A percentile compares a stretch with the other conserved stretches of the same genome.
Conservation (phyloP, 345 rosid species). For the Populus deltoides region DNA sequence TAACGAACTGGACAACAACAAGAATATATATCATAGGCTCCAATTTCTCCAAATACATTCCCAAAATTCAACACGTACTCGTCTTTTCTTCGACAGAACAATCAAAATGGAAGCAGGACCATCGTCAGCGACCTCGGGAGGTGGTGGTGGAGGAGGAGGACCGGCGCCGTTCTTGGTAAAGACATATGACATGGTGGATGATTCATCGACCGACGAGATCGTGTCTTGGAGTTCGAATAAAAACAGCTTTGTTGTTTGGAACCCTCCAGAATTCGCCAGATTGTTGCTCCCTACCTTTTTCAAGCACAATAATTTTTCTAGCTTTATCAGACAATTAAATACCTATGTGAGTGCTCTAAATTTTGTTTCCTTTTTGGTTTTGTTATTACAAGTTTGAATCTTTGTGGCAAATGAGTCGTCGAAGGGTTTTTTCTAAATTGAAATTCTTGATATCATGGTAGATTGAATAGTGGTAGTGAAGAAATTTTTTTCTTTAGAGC, state of each 20-base stretch:
- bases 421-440: background rate
- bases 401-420: background rate
- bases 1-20: background rate
- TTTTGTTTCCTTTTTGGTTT: background rate
- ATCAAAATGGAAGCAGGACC: constrained; percentile 19
- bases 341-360: constrained; percentile 61
- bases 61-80: background rate
- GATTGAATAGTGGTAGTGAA: background rate
- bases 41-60: background rate
- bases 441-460: background rate
- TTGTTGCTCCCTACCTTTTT: constrained; percentile 77
- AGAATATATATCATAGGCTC: background rate
- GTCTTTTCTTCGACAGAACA: background rate
- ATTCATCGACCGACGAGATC: constrained; percentile 68
- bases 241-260: constrained; percentile 88
- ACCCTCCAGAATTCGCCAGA: constrained; percentile 80
- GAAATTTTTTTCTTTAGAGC: background rate
- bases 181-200: constrained; percentile 93
- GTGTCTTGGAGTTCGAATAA: constrained; percentile 76
- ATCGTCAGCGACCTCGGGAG: background rate
- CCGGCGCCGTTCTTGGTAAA: constrained; percentile 78
- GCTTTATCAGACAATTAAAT: constrained; percentile 90
- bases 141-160: constrained; percentile 45
- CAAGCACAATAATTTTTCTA: constrained; percentile 95
- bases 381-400: background rate